phyloP scores from a whole-genome alignment of 2,329 filamentous ascomycete genomes.

The Leptosphaerulina australis region DNA sequence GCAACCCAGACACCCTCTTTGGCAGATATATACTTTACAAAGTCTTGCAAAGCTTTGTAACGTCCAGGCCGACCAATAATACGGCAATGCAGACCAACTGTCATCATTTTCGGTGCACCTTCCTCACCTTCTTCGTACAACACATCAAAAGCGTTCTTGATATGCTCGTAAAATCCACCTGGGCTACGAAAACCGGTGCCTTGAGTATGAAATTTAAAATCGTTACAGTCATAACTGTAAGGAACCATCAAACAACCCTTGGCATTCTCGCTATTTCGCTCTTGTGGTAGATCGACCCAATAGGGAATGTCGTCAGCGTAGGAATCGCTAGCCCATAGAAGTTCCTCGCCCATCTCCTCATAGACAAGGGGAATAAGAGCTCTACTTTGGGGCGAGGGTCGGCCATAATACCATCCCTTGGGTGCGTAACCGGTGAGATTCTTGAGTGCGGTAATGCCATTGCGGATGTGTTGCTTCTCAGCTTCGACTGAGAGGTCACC shows the following conservation, averaged over 20 bases:
- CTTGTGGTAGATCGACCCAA: conserved; percentile 60
- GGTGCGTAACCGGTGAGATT: conserved; percentile 34
- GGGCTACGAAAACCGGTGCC: conserved; percentile 56
- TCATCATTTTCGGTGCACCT: conserved; percentile 57
- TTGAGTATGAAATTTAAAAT: conserved; percentile 56
- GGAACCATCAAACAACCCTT: conserved; percentile 62
- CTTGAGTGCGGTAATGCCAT: conserved; percentile 7
- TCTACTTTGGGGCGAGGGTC: conserved; percentile 50
- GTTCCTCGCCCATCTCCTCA: conserved; percentile 58
- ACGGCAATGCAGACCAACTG: conserved; percentile 60
- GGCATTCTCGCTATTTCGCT: conserved; percentile 48
- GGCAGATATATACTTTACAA: conserved; percentile 59
- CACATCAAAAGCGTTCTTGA: conserved; percentile 61
- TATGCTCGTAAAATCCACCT: conserved; percentile 47
- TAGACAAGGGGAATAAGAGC: conserved; percentile 17
- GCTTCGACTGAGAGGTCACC: conserved; percentile 54
- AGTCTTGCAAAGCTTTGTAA: conserved; percentile 58
- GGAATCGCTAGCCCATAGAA: conserved; percentile 58
- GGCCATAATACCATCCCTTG: conserved; percentile 58
- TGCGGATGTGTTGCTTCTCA: conserved; percentile 55
- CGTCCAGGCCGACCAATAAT: conserved; percentile 61
- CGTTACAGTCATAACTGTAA: conserved; percentile 61
- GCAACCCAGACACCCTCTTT: conserved; percentile 64
- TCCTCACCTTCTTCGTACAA: conserved; percentile 59
- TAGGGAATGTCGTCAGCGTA: conserved; percentile 64